Evolutionary conservation across 495 filamentous ascomycete species (phyloP).

Genomic region (Aspergillus incahuasiensis): DNA sequence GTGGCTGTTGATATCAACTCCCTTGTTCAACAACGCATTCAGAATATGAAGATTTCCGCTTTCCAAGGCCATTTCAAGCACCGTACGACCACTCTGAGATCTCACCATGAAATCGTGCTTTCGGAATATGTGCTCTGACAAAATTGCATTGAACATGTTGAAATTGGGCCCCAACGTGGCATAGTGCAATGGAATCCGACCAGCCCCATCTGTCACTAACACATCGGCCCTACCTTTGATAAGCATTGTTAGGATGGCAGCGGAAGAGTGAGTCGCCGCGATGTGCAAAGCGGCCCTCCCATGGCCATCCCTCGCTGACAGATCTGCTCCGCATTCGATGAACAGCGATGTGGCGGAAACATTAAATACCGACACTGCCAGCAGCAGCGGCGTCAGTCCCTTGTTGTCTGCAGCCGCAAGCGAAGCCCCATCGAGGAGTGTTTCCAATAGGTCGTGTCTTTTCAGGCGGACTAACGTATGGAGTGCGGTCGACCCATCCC

Average conservation of each 20-base stretch:
- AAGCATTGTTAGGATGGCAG: neutral
- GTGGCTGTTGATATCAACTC: neutral
- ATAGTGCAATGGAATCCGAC: neutral
- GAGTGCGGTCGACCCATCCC: neutral
- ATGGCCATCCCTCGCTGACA: neutral
- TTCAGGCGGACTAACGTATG: neutral
- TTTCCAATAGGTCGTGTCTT: neutral
- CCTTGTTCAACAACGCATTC: neutral
- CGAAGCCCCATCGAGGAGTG: neutral
- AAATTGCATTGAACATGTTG: neutral
- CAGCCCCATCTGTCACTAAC: neutral
- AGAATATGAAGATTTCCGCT: neutral
- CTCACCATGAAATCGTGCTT: neutral
- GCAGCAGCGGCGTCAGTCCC: neutral
- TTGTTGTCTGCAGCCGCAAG: neutral
- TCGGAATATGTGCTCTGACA: neutral
- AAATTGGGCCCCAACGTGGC: neutral
- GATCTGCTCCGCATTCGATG: neutral
- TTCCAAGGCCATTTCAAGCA: neutral
- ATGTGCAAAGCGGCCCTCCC: neutral
- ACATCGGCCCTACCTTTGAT: neutral
- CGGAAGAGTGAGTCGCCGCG: neutral
- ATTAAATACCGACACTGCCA: neutral
- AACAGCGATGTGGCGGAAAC: neutral
- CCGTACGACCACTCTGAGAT: neutral